These are phyloP conservation scores for Aspergillus fijiensis DNA, from an alignment of 2,329 filamentous ascomycete genomes.

Conservation along the genomic window DNA sequence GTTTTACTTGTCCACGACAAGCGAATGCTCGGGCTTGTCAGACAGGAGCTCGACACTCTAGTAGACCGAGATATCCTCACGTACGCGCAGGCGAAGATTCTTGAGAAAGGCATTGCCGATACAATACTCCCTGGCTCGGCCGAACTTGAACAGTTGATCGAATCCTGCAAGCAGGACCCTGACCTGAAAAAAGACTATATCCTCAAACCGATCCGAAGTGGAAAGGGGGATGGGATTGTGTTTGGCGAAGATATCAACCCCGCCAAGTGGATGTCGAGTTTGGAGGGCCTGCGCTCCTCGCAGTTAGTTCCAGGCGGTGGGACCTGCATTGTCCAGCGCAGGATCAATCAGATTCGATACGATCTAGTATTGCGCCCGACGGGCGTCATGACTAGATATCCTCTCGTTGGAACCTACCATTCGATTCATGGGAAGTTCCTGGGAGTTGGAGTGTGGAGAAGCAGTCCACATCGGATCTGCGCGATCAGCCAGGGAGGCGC, in stretches of 20 bases:
- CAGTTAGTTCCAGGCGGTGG: slow-evolving; percentile 5
- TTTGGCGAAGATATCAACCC: slow-evolving; percentile 23
- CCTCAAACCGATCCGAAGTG: slow-evolving; percentile 26
- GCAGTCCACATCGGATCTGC: slow-evolving; percentile 22
- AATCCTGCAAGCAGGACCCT: slow-evolving; percentile 1
- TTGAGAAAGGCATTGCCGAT: slow-evolving; percentile 22
- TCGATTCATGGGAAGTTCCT: slow-evolving; percentile 25
- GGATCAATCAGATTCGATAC: slow-evolving; percentile 22
- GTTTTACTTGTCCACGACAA: slow-evolving; percentile 36
- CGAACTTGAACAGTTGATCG: slow-evolving; percentile 18
- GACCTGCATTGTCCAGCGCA: slow-evolving; percentile 24
- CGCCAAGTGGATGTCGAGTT: slow-evolving; percentile 21
- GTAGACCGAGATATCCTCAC: slow-evolving; percentile 20
- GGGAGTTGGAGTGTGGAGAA: slow-evolving; percentile 27
- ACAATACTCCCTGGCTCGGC: slow-evolving; percentile 29
- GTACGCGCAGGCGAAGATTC: slow-evolving; percentile 13
- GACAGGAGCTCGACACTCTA: slow-evolving; percentile 24
- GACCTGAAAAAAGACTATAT: slow-evolving; percentile 23
- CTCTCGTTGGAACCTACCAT: slow-evolving; percentile 30
- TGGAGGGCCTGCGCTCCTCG: slow-evolving; percentile 18
- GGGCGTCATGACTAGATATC: neutral
- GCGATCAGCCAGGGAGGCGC: slow-evolving; percentile 18
- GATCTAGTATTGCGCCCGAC: slow-evolving; percentile 19
- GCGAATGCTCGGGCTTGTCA: slow-evolving; percentile 34
- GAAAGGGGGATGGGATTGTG: slow-evolving; percentile 26